Conservation (phyloP, 1,139 yeast species). For the Suhomyces wounanorum region DNA sequence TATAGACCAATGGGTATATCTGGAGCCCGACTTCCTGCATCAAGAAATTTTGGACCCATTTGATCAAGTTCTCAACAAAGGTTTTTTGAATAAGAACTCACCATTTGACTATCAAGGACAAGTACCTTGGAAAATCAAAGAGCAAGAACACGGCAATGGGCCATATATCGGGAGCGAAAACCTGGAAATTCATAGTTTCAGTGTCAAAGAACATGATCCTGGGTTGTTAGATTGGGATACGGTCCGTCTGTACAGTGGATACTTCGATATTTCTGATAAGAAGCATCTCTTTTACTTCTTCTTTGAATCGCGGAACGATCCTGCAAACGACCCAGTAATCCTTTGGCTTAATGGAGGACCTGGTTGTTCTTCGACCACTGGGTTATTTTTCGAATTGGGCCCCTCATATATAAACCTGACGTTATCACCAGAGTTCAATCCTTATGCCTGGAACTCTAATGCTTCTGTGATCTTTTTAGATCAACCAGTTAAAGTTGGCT, state of each 20-base stretch:
- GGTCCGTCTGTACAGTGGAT: conserved; percentile 16
- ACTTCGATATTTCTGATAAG: conserved; percentile 13
- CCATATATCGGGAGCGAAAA: too few species aligned
- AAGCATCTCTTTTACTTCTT: conserved; percentile 45
- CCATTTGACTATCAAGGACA: background rate
- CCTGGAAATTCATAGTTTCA: background rate
- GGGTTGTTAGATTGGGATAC: conserved; percentile 10
- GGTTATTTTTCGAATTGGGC: conserved; percentile 45
- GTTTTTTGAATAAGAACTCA: background rate
- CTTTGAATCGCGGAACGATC: conserved; percentile 49
- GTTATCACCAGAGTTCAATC: conserved; percentile 45
- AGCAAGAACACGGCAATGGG: background rate
- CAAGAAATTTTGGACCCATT: background rate
- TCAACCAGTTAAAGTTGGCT: conserved; percentile 47
- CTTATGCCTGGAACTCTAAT: conserved; percentile 46
- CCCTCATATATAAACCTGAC: conserved; percentile 40
- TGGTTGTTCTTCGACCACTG: conserved; percentile 47
- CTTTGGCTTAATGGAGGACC: conserved; percentile 53
- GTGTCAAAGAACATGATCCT: conserved; percentile 8
- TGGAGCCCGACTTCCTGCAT: background rate
- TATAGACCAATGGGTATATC: background rate
- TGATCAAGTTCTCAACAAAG: background rate
- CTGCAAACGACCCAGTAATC: conserved; percentile 44
- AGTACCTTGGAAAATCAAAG: background rate
- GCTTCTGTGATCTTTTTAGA: conserved; percentile 50